Evolutionary conservation across 164 flowering plant genomes (phyloP), one percentile per base, ranked within the genome.

Genomic region (Magnolia sinica): DNA sequence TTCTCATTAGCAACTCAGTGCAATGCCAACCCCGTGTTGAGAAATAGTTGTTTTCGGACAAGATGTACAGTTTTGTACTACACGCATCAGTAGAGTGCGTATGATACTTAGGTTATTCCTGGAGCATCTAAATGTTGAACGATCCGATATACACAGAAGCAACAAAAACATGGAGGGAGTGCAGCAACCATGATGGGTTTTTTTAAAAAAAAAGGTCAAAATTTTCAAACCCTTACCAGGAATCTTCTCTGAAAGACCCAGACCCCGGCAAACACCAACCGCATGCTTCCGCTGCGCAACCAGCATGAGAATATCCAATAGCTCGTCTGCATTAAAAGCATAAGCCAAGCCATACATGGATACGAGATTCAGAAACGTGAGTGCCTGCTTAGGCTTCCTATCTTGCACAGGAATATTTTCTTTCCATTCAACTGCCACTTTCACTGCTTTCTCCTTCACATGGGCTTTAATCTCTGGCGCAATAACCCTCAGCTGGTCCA

Each of bases 381-480:
- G 73, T 0, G 79, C 77, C 78, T 84, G 89, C 61, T 85, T 77
- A 8, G 79, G 76, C 27, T 77, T 81, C 20, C 79, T 80, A 16
- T 71, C 83, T 4, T 27, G 79, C 22, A 37, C 19, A 18, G 31
- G 81, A 70, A 82, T 71, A 73, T 83, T 85, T 78, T 59, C 81
- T 74, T 81, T 91, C 95, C 96, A 91, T 61, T 85, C 89, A 66
- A 76, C 7, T 5, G 90, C 96, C 79, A 90, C 8, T 10, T 80
- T 80, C 81, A 31, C 81, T 0, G 93, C 94, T 37, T 70, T 86
- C 71, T 80, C 88, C 80, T 76, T 88, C 67, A 79, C 84, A 8
- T 78, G 76, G 2, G 59, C 37, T 73, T 27, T 65, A 75, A 84
- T 65, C 31, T 71, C 79, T 8, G 74, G 64, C 50, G 71, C 64